These are phyloP conservation scores for Artemisia annua DNA, from an alignment of 129 eudicot species.

Conservation along the genomic window DNA sequence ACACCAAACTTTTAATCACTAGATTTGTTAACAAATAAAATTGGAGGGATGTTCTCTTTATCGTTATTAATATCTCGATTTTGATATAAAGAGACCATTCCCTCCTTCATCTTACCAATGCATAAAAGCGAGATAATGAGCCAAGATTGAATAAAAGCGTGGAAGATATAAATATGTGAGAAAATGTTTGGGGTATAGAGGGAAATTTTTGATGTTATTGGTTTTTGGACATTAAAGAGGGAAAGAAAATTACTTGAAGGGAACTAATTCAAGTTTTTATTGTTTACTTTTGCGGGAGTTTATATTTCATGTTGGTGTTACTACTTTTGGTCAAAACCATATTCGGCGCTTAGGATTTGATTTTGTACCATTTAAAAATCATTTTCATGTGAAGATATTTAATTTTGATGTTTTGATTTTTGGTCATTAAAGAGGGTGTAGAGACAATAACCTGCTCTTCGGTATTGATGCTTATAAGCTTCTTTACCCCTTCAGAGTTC, in stretches of 20 bases:
- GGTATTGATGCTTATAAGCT: too few relatives aligned
- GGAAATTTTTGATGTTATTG: constrained; percentile 13
- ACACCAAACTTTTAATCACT: neutral
- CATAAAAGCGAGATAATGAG: neutral
- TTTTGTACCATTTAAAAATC: too few relatives aligned
- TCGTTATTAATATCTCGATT: neutral
- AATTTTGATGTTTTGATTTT: too few relatives aligned
- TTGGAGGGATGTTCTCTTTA: constrained; percentile 28
- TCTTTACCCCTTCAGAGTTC: too few relatives aligned
- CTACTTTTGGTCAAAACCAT: too few relatives aligned
- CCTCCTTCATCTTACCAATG: constrained; percentile 5
- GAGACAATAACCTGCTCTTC: too few relatives aligned
- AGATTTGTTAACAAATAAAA: neutral
- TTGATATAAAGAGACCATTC: constrained; percentile 7
- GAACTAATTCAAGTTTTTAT: too few relatives aligned
- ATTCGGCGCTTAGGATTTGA: too few relatives aligned
- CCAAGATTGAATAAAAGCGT: neutral
- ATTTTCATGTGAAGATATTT: too few relatives aligned
- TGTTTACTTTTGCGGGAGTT: too few relatives aligned
- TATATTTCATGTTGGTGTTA: too few relatives aligned
- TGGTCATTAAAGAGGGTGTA: too few relatives aligned
- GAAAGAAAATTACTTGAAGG: neutral
- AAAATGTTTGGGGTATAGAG: constrained; percentile 4
- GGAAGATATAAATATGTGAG: neutral
- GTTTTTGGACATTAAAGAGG: constrained; percentile 11